Evolutionary conservation across 202 grass and related monocot species (phyloP).

Genomic region (Cymbopogon flexuosus): DNA sequence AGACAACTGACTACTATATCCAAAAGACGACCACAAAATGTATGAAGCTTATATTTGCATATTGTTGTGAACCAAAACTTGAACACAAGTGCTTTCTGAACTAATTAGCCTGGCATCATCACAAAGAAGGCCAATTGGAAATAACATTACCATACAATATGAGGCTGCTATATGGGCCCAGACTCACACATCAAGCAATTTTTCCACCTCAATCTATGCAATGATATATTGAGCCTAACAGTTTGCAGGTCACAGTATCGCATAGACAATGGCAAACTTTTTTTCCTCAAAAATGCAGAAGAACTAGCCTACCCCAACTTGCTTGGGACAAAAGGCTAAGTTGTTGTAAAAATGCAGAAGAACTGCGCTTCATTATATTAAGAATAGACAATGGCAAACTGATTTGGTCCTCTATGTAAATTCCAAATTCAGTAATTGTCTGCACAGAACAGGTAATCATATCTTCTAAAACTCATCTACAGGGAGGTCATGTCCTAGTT

Average conservation of each 20-base stretch:
- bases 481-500: neutral
- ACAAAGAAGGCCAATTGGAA: neutral
- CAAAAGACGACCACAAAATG: constrained; percentile 6
- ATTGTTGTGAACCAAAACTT: neutral
- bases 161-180: neutral
- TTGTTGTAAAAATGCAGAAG: no score
- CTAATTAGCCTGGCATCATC: neutral
- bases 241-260: neutral
- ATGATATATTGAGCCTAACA: constrained; percentile 1
- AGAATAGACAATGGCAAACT: neutral
- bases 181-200: neutral
- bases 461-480: neutral
- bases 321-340: no score
- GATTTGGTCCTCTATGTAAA: constrained; percentile 5
- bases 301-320: no score
- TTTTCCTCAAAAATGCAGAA: no score
- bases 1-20: neutral
- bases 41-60: constrained; percentile 9
- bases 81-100: neutral
- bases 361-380: no score
- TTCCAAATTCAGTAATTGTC: neutral
- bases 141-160: neutral
- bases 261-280: neutral
- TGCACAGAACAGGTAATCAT: neutral
- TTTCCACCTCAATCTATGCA: neutral